Evolutionary conservation across 345 rosid genomes (phyloP).

Genomic region (Raphanus sativus): DNA sequence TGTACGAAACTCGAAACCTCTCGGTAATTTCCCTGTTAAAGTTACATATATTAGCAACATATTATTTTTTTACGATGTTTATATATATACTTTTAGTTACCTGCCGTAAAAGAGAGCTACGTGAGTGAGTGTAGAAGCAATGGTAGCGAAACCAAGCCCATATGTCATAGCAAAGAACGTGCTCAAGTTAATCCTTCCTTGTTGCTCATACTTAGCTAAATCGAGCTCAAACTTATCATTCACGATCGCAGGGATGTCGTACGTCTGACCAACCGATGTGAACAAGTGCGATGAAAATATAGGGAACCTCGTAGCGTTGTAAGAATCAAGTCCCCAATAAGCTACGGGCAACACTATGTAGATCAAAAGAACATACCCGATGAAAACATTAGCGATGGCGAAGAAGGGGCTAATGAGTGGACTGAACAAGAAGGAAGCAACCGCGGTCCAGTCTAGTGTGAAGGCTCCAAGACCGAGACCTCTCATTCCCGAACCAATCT

Average conservation of each 20-base stretch:
- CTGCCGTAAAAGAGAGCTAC: constrained; percentile 89
- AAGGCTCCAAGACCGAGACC: constrained; percentile 87
- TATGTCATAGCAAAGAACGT: constrained; percentile 75
- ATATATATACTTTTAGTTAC: constrained; percentile 42
- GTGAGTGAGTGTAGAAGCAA: constrained; percentile 81
- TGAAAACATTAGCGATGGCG: constrained; percentile 63
- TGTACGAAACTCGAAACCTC: constrained; percentile 61
- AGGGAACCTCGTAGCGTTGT: constrained; percentile 61
- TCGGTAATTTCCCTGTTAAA: constrained; percentile 65
- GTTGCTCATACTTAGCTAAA: constrained; percentile 51
- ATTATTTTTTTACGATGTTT: neutral
- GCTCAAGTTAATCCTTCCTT: constrained; percentile 84
- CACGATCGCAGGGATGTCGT: constrained; percentile 65
- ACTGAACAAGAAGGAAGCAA: constrained; percentile 78
- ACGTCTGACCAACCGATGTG: constrained; percentile 57
- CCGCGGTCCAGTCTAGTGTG: constrained; percentile 78
- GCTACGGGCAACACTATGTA: constrained; percentile 62
- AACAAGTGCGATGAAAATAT: constrained; percentile 84
- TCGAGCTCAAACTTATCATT: constrained; percentile 77
- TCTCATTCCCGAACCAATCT: constrained; percentile 80
- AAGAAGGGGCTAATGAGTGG: constrained; percentile 88
- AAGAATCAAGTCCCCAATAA: constrained; percentile 75
- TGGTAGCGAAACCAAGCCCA: constrained; percentile 87
- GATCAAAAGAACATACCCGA: constrained; percentile 61
- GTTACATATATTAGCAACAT: neutral